Evolutionary conservation across 768 basidiomycete species (phyloP).

Genomic region (Kwoniella sp.): DNA sequence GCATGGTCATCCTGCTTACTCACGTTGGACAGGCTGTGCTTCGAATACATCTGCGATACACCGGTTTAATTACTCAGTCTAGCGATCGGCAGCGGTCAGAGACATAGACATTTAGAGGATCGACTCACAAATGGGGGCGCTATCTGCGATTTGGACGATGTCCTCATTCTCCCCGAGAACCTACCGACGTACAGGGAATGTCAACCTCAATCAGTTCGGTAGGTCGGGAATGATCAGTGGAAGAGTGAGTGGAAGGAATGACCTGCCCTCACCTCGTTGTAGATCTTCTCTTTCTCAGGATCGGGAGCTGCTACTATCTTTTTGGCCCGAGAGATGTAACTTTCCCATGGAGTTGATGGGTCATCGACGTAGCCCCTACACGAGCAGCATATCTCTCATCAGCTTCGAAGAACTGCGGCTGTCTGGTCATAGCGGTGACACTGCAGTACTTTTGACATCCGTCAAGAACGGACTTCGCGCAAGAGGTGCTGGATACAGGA

Average conservation of each 20-base stretch:
- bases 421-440: too few relatives aligned
- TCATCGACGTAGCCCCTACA: not conserved
- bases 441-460: too few relatives aligned
- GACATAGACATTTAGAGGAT: not conserved
- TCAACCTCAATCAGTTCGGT: not conserved
- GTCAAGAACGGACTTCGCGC: too few relatives aligned
- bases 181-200: not conserved
- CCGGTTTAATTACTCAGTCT: too few relatives aligned
- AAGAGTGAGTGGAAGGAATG: not conserved
- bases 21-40: slow-evolving; percentile 1
- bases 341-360: not conserved
- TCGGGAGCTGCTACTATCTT: not conserved
- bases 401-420: too few relatives aligned
- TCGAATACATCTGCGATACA: slow-evolving; percentile 3
- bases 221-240: too few relatives aligned
- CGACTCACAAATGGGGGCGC: slow-evolving; percentile 6
- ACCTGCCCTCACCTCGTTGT: slow-evolving; percentile 7
- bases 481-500: too few relatives aligned
- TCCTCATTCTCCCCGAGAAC: slow-evolving; percentile 13
- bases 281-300: not conserved
- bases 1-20: too few relatives aligned
- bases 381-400: not conserved
- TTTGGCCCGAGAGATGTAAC: not conserved
- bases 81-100: too few relatives aligned
- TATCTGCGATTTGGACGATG: slow-evolving; percentile 6